phyloP scores from a whole-genome alignment of 2,329 filamentous ascomycete genomes.

The Pseudogymnoascus verrucosus region DNA sequence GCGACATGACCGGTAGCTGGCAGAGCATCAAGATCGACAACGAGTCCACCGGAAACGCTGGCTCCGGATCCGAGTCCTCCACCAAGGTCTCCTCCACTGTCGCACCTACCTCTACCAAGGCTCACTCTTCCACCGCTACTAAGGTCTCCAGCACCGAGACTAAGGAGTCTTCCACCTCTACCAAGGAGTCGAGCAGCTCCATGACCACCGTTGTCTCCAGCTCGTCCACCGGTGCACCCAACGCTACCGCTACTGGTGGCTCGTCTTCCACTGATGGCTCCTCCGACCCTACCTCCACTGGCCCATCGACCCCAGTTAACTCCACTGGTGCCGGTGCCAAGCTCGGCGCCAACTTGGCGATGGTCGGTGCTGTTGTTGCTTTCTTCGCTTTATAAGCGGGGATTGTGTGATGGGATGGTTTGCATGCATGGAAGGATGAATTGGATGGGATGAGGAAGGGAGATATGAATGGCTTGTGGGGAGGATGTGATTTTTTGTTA shows the following conservation, averaged over 20 bases:
- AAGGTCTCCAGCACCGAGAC: background rate
- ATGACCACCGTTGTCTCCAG: background rate
- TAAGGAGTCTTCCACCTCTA: constrained; percentile 10
- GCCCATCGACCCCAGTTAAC: constrained; percentile 5
- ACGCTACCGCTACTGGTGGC: constrained; percentile 8
- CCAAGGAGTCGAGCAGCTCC: background rate
- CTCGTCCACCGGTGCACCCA: background rate
- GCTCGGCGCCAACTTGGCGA: constrained; percentile 11
- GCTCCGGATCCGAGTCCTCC: background rate
- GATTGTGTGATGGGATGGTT: background rate
- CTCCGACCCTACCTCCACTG: background rate
- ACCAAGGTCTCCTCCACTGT: constrained; percentile 6
- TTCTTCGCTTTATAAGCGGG: constrained; percentile 22
- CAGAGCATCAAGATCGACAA: constrained; percentile 37
- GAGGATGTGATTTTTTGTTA: background rate
- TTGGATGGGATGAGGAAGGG: no score
- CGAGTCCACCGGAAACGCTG: background rate
- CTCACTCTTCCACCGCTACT: constrained; percentile 11
- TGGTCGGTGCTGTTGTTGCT: constrained; percentile 13
- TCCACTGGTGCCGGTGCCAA: constrained; percentile 3
- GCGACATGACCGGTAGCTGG: constrained; percentile 39
- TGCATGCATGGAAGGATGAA: background rate
- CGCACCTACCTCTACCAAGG: constrained; percentile 9
- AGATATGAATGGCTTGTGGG: background rate
- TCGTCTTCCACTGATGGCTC: background rate